phyloP scores from a whole-genome alignment of 768 basidiomycete genomes.

The Lanmaoa pseudosensibilis region DNA sequence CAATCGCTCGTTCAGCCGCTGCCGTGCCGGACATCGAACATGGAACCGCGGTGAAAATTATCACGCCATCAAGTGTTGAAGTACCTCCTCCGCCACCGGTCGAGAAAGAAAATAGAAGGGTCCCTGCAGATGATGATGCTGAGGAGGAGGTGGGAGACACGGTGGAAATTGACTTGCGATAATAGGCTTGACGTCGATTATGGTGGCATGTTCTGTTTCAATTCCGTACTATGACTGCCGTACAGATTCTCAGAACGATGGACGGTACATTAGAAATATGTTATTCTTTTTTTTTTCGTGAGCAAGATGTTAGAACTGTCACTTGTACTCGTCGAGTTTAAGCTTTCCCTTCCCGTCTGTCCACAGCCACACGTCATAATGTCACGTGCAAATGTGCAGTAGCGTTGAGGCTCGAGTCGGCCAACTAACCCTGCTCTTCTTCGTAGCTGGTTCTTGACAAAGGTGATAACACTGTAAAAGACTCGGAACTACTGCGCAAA shows the following conservation, averaged over 20 bases:
- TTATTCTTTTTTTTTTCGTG: slow-evolving; percentile 5
- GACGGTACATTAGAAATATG: slow-evolving; percentile 8
- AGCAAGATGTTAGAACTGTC: not conserved
- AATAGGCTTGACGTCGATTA: slow-evolving; percentile 10
- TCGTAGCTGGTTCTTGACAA: not conserved
- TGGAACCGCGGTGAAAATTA: slow-evolving; percentile 32
- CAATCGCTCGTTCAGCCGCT: slow-evolving; percentile 10
- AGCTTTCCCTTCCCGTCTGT: not conserved
- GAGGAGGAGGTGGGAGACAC: slow-evolving; percentile 82
- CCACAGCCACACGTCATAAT: slow-evolving; percentile 5
- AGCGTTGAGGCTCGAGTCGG: not conserved
- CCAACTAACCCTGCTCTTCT: not conserved
- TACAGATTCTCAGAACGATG: not conserved
- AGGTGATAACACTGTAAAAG: not conserved
- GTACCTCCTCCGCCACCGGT: slow-evolving; percentile 79
- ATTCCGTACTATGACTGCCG: not conserved
- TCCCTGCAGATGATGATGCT: slow-evolving; percentile 49
- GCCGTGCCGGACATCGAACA: slow-evolving; percentile 8
- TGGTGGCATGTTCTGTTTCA: not conserved
- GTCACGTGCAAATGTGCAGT: slow-evolving; percentile 14
- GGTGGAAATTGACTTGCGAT: slow-evolving; percentile 64
- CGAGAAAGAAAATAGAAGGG: slow-evolving; percentile 60
- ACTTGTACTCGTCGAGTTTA: not conserved
- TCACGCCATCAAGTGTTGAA: slow-evolving; percentile 66
- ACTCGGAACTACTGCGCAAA: not conserved